Evolutionary conservation across 2,329 filamentous ascomycete species (phyloP).

Genomic region (Xylariaceae sp.): DNA sequence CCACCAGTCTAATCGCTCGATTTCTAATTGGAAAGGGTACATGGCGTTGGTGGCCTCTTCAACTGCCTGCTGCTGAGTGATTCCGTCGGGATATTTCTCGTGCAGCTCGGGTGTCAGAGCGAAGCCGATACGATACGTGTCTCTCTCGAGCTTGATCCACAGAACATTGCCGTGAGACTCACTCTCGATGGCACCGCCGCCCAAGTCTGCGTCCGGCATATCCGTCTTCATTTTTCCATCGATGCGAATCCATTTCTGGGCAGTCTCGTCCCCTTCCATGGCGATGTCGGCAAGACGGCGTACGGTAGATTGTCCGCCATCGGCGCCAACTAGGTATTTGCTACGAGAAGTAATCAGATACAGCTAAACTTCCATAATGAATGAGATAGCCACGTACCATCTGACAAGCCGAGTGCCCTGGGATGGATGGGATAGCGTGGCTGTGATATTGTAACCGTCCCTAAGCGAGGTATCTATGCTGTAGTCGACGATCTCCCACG

Average conservation of each 20-base stretch:
- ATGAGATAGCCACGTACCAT: not conserved
- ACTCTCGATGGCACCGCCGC: conserved; percentile 8
- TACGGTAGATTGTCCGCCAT: conserved; percentile 21
- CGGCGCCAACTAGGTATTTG: conserved; percentile 28
- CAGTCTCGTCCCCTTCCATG: conserved; percentile 11
- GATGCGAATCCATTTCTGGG: conserved; percentile 18
- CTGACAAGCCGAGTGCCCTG: not conserved
- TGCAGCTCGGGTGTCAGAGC: conserved; percentile 13
- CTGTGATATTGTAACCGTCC: conserved; percentile 10
- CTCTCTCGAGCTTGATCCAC: conserved; percentile 14
- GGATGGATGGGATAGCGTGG: not conserved
- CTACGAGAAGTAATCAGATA: not conserved
- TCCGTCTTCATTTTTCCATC: conserved; percentile 21
- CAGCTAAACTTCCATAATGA: no score
- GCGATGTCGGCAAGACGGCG: conserved; percentile 15
- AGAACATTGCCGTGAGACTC: conserved; percentile 15
- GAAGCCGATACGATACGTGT: conserved; percentile 15
- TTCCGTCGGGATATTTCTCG: conserved; percentile 8
- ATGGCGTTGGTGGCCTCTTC: conserved; percentile 3
- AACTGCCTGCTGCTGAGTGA: conserved; percentile 5
- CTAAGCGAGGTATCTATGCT: not conserved
- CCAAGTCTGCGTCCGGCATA: conserved; percentile 17
- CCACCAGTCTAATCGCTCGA: conserved; percentile 18
- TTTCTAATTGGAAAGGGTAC: conserved; percentile 12
- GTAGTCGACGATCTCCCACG: conserved; percentile 5